Evolutionary conservation across 2,329 filamentous ascomycete genomes (phyloP), one percentile per base, ranked within the genome.

Genomic region (Neonectria ditissima): DNA sequence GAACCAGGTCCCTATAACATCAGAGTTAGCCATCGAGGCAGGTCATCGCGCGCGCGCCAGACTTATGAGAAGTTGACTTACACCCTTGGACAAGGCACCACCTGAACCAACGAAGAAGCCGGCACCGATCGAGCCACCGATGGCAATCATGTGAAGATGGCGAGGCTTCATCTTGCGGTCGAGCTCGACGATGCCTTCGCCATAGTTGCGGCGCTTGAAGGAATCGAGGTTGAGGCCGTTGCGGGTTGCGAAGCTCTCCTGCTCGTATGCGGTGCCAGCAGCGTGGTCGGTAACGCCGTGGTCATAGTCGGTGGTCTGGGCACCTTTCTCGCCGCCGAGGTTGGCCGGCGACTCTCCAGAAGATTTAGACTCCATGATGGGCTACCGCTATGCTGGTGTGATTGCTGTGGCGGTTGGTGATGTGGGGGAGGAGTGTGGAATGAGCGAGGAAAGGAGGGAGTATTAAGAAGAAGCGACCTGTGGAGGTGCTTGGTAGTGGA

Each of bases 21-120:
- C 9, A 1, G 13, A 14, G 26, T 73, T 53, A 73, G 60, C 28
- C 20, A 61, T 24, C 11, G 10, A 10, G 10, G 20, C 1, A 13
- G 1, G 24, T 34, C 14, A 2, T 6, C 30, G 7, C 20, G 13
- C 1, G 18, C 20, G 16, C 45, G 44, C 45, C 28, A 32, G 28
- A 22, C 6, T 13, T 4, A 2, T 8, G 8, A 37, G n/a, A 50
- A 18, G 47, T 26, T 11, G 3, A 67, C 70, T 66, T 63, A 73
- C 83, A 77, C 86, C 86, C 61, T 76, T 81, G 68, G 72, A 72
- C 11, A 89, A 80, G 50, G 86, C 86, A 69, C 78, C 76, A 72
- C 86, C 86, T 56, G 86, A 87, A 71, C 86, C 86, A 73, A 88
- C 86, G 75, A 88, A 89, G 80, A 89, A 87, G 79, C 86, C 86